Evolutionary conservation across 2,329 filamentous ascomycete genomes (phyloP), one percentile per base, ranked within the genome.

Genomic region (Ceratocystis variospora): DNA sequence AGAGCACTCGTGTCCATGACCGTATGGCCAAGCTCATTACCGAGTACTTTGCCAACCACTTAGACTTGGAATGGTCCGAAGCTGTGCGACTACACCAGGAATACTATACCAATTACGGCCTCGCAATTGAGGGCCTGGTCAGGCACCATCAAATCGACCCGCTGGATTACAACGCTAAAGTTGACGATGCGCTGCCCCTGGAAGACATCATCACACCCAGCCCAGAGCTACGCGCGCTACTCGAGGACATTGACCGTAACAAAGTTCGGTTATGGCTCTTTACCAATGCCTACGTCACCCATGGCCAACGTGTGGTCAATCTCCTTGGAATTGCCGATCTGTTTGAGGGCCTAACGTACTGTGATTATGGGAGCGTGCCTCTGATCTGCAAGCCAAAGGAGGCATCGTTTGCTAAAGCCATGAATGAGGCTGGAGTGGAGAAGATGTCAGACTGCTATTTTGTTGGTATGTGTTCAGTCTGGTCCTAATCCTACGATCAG

Each of bases 71-170:
- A 1, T 79, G 81, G 71, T 81, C 90, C 65, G 93, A 97, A 68
- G 94, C 94, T n/a, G 84, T 84, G 68, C 83, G 87, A 71, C 83
- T 99, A 31, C 94, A 97, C 76, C 81, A 85, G 75, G 89, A 92
- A 71, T 99, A 99, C 79, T 99, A 97, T 79, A 87, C 86, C 72
- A 91, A 89, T 75, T 99, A 99, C 74, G 94, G 95, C 37, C 84
- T 99, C n/a, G 94, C 94, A 37, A 95, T 99, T 70, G 91, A 97
- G 77, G 94, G 94, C 1, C 82, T 99, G 0, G 90, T 96, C 46
- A 86, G 90, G 8, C 89, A 96, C 76, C 94, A 99, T 78, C 86
- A 96, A 76, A 96, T 99, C 71, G 90, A 97, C 72, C 89, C 94
- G 0, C 80, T 99, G 4, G 91, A 95, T 66, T 99, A 97, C 79